These are phyloP conservation scores for Trypanosoma congolense DNA, from an alignment of 208 protist species.

Conservation along the genomic window DNA sequence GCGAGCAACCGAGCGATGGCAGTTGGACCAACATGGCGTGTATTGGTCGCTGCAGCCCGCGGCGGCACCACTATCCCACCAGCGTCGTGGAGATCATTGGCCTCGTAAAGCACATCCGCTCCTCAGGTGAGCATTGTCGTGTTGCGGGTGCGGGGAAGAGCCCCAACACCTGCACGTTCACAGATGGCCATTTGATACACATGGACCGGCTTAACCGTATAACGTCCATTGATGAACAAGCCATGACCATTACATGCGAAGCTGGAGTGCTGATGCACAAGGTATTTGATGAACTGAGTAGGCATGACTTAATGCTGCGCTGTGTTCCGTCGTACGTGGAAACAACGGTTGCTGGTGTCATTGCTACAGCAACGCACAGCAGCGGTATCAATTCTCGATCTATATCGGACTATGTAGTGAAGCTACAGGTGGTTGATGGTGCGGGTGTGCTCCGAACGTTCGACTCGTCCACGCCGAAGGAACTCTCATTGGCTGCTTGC, in stretches of 20 bases:
- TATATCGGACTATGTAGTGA: conserved; percentile 50
- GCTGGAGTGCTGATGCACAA: conserved; percentile 43
- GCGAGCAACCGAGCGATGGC: background rate
- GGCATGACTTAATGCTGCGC: conserved; percentile 46
- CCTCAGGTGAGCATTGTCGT: conserved; percentile 35
- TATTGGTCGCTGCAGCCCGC: conserved; percentile 42
- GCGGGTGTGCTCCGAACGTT: conserved; percentile 25
- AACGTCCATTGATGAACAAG: conserved; percentile 31
- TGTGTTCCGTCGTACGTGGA: conserved; percentile 64
- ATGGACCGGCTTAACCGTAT: conserved; percentile 47
- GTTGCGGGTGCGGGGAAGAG: conserved; percentile 55
- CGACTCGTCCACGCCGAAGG: conserved; percentile 20
- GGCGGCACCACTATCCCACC: conserved; percentile 43
- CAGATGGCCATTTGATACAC: conserved; percentile 47
- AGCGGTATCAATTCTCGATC: conserved; percentile 40
- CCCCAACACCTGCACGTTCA: conserved; percentile 58
- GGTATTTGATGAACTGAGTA: conserved; percentile 41
- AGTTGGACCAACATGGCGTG: conserved; percentile 59
- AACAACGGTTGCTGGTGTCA: conserved; percentile 55
- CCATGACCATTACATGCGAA: conserved; percentile 40
- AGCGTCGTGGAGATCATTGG: conserved; percentile 24
- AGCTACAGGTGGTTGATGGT: conserved; percentile 47
- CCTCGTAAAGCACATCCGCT: conserved; percentile 21
- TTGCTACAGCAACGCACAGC: conserved; percentile 63
- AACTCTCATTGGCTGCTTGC: conserved; percentile 47